A percentile compares a stretch with the other conserved stretches of the same genome.
Conservation (phyloP, 2,329 filamentous ascomycete genomes). For the Fusarium sororula region DNA sequence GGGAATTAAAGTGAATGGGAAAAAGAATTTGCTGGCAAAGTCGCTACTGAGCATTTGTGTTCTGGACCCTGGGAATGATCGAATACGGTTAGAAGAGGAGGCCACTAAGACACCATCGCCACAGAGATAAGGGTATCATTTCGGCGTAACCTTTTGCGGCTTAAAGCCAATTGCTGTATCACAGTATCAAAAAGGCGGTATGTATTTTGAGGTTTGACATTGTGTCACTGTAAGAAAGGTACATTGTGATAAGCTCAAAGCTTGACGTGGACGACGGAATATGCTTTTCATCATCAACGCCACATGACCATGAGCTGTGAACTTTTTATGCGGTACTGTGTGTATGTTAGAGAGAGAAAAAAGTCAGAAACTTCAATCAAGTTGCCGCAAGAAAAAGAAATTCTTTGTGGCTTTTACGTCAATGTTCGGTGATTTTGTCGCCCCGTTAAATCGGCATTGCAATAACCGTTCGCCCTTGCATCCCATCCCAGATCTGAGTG, state of each 20-base stretch:
- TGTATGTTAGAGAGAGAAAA: no score
- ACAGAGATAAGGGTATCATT: constrained; percentile 18
- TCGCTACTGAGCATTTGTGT: constrained; percentile 10
- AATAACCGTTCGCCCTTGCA: constrained; percentile 13
- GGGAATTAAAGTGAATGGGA: not conserved
- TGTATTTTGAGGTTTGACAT: not conserved
- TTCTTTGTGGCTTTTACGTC: not conserved
- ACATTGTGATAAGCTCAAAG: not conserved
- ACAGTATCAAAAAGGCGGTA: not conserved
- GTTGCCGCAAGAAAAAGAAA: not conserved
- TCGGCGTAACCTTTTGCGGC: constrained; percentile 36
- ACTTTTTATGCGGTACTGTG: not conserved
- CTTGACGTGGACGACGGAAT: no score
- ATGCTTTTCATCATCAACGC: not conserved
- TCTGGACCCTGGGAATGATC: constrained; percentile 25
- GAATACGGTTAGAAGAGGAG: constrained; percentile 33
- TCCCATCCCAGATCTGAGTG: constrained; percentile 18
- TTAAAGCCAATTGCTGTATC: constrained; percentile 21
- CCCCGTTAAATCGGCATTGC: constrained; percentile 20
- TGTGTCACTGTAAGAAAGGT: not conserved
- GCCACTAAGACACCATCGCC: constrained; percentile 29
- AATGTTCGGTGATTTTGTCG: not conserved
- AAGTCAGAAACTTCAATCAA: not conserved
- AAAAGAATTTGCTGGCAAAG: constrained; percentile 10
- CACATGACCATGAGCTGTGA: no score